These are phyloP conservation scores for Thalassiosira oceanica DNA, from an alignment of 352 stramenopile genomes.

Conservation along the genomic window DNA sequence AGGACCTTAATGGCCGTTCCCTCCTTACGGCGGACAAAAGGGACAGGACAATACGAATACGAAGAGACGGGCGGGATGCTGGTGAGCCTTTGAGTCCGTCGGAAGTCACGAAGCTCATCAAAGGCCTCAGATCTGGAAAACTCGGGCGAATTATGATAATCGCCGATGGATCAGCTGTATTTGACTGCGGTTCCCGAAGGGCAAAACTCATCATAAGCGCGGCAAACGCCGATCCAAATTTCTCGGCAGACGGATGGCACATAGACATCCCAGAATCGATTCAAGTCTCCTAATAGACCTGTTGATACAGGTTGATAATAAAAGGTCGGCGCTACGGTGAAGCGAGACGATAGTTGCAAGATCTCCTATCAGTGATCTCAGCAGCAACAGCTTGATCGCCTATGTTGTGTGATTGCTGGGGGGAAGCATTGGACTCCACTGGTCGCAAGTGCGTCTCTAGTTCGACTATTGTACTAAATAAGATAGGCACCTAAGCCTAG, in stretches of 20 bases:
- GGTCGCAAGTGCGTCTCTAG: too few species aligned
- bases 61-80: slow-evolving; percentile 13
- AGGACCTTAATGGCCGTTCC: slow-evolving; percentile 27
- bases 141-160: slow-evolving; percentile 50
- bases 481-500: too few species aligned
- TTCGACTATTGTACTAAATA: too few species aligned
- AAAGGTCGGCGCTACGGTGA: too few species aligned
- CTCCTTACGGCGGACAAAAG: slow-evolving; percentile 47
- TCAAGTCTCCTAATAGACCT: too few species aligned
- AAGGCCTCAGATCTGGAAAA: slow-evolving; percentile 60
- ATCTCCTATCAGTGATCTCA: too few species aligned
- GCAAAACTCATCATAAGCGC: slow-evolving; percentile 35
- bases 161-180: slow-evolving; percentile 55
- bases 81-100: slow-evolving; percentile 33
- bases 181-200: slow-evolving; percentile 48
- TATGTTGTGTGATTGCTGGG: too few species aligned
- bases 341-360: too few species aligned
- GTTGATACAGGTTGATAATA: too few species aligned
- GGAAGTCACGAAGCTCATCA: slow-evolving; percentile 50
- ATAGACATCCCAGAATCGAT: slow-evolving; percentile 64
- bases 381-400: too few species aligned
- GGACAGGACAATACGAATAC: slow-evolving; percentile 46
- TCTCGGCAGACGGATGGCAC: slow-evolving; percentile 38
- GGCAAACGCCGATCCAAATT: slow-evolving; percentile 6
- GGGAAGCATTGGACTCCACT: too few species aligned